Evolutionary conservation across 106 monocot species (phyloP), one percentile per base, ranked within the genome.

Genomic region (Phalaenopsis equestris): DNA sequence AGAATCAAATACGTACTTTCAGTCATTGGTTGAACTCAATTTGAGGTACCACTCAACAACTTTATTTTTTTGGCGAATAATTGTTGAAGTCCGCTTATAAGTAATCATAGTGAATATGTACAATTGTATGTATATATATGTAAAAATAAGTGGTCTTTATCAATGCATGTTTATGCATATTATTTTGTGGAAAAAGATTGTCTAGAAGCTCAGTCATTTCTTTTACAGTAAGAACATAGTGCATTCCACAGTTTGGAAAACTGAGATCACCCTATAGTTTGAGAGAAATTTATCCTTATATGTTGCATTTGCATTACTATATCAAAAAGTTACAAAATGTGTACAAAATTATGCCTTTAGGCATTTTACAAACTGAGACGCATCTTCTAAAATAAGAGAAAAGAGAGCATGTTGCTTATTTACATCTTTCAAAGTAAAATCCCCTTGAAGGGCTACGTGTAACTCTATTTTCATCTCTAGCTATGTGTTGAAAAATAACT

Each of bases 21-120:
- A 79, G 41, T 88, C 90, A 55, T 70, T 92, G n/a, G 52, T 70
- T 41, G 82, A 83, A 68, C 90, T 94, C 41, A 94, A 83, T 77
- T 70, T 94, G 21, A 90, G 94, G 94, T 91, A 82, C 56, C 56
- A 64, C 41, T 41, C 46, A 43, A 47, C 56, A 70, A 70, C 70
- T 70, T 10, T 41, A 70, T 37, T 68, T 68, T 68, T 11, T 30
- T 1, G 68, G 12, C 4, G 2, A 36, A 12, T 39, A 70, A 38
- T 2, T 39, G 6, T 65, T 7, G 8, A 38, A 70, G 70, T 39
- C 12, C 15, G 39, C 70, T 70, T 10, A 9, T 14, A 70, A 65
- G 18, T 7, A 61, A 61, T 61, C 18, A 61, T 3, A 4, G n/a
- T 61, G 2, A 61, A n/a, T 21, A 61, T 21, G 21, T 5, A 61